phyloP scores from a whole-genome alignment of 2,329 filamentous ascomycete genomes.

The Parafenestella ontariensis region DNA sequence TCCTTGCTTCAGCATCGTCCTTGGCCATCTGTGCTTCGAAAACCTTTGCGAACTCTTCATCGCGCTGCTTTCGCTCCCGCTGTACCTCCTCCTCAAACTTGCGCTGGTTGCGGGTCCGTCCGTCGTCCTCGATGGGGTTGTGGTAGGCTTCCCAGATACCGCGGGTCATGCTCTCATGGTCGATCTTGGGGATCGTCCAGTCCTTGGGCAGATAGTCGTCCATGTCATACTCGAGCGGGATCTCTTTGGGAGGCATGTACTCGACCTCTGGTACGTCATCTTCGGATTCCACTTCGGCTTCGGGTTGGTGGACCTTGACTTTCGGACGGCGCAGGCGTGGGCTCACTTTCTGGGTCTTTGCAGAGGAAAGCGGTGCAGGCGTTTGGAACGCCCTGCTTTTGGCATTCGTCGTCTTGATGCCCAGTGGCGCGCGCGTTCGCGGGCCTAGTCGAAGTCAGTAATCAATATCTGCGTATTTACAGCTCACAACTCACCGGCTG shows the following conservation, averaged over 20 bases:
- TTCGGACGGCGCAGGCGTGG: conserved; percentile 61
- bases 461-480: not conserved
- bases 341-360: conserved; percentile 71
- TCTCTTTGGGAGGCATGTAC: conserved; percentile 80
- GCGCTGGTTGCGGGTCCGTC: conserved; percentile 67
- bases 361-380: conserved; percentile 66
- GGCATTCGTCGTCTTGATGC: conserved; percentile 95
- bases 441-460: conserved; percentile 12
- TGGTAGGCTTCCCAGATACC: conserved; percentile 60
- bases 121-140: conserved; percentile 70
- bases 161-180: conserved; percentile 60
- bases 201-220: conserved; percentile 67
- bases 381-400: conserved; percentile 75
- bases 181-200: conserved; percentile 59
- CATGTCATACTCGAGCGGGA: conserved; percentile 70
- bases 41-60: conserved; percentile 72
- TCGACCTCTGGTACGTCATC: conserved; percentile 78
- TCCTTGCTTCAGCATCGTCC: conserved; percentile 57
- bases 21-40: conserved; percentile 66
- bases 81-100: conserved; percentile 59
- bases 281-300: conserved; percentile 59
- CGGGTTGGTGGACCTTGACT: conserved; percentile 69
- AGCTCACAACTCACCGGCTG: conserved; percentile 66
- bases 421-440: conserved; percentile 79
- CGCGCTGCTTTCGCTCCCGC: conserved; percentile 60